These are phyloP conservation scores for Naganishia randhawae DNA, from an alignment of 768 basidiomycete species.

Conservation along the genomic window DNA sequence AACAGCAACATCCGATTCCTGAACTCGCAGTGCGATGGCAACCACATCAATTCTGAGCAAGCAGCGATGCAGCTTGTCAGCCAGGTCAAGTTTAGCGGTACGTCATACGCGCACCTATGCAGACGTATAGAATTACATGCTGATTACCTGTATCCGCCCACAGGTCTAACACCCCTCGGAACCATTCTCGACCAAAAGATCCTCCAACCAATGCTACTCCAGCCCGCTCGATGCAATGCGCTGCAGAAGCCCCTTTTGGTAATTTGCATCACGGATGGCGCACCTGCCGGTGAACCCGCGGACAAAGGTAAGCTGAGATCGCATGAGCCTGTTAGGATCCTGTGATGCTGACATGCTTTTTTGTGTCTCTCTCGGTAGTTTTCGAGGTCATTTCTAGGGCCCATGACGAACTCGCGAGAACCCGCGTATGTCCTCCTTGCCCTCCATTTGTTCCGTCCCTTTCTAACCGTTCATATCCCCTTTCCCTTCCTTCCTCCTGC, in stretches of 20 bases:
- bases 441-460: neutral
- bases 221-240: conserved; percentile 43
- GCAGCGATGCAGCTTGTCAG: conserved; percentile 47
- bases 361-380: conserved; percentile 26
- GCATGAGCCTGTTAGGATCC: neutral
- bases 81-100: conserved; percentile 52
- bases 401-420: conserved; percentile 44
- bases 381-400: conserved; percentile 47
- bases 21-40: conserved; percentile 52
- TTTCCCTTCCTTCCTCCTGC: neutral
- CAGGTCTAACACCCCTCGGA: conserved; percentile 51
- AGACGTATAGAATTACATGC: neutral
- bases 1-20: conserved; percentile 49
- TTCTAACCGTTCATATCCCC: neutral
- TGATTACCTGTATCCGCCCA: neutral
- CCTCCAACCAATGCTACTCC: conserved; percentile 52
- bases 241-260: conserved; percentile 53
- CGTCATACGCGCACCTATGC: conserved; percentile 15
- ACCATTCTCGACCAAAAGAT: conserved; percentile 51
- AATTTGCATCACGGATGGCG: conserved; percentile 45
- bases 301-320: conserved; percentile 31
- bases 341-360: neutral
- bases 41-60: conserved; percentile 50
- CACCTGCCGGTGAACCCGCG: conserved; percentile 44
- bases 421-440: conserved; percentile 33